Evolutionary conservation across 441 rosid species (phyloP), one percentile per base, ranked within the genome.

Genomic region (Hypseocharis bilobata): DNA sequence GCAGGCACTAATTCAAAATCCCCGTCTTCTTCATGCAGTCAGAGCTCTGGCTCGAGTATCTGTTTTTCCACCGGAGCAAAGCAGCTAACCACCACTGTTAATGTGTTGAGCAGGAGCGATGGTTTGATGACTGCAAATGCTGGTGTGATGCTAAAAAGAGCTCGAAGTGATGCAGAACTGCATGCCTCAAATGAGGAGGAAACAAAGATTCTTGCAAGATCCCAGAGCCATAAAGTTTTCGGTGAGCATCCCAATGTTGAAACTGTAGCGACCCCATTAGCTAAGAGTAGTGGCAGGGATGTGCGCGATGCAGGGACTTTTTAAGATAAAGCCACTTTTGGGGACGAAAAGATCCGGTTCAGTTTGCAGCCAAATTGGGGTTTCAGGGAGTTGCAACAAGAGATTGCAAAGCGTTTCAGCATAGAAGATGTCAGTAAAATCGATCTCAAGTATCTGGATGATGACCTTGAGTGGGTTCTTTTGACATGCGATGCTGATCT

Each of bases 401-500:
- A 87, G 80, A 82, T 89, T 49, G 84, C 85, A 26, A 75, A 60
- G 81, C 88, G 91, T 51, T 89, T 89, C 56, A 78, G 69, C 6
- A 73, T 86, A 64, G 81, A 78, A 7, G 85, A 84, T 67, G 38
- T 72, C 20, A 67, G 72, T 77, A 65, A 62, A 69, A 69, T 87
- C 13, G 78, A 83, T 70, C 85, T 92, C 70, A 89, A 89, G 81
- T 92, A 88, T 75, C 64, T 92, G 77, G 98, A 92, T 47, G 96
- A 89, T 72, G 96, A 92, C 70, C 32, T 56, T 1, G 98, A 92
- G 49, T 92, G 96, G 96, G 96, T 92, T 56, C 94, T 89, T 55
- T 76, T 89, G 82, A 89, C 96, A 17, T 89, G 98, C 63, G 94
- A 92, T 70, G 89, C 85, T 0, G 96, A 92, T 69, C 88, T 92